Conservation (phyloP, 768 basidiomycete genomes). For the Termitomyces heimii region DNA sequence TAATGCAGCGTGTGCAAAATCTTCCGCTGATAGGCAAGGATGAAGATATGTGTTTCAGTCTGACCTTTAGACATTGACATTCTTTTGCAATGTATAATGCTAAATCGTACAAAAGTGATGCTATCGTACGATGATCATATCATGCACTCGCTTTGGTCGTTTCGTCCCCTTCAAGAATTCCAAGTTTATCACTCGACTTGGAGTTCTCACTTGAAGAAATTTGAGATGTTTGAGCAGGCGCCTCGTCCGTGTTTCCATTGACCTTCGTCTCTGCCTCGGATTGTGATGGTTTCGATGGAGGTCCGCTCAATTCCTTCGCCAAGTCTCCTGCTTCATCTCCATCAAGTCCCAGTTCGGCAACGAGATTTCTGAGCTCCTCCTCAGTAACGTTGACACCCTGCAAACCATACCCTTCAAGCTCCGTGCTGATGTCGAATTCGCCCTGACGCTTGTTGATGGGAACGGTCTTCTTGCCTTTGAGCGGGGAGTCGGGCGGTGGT, state of each 20-base stretch:
- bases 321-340: constrained; percentile 75
- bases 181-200: not conserved
- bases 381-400: constrained; percentile 75
- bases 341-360: constrained; percentile 70
- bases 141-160: not conserved
- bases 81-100: not conserved
- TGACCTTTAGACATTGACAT: constrained; percentile 20
- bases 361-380: constrained; percentile 64
- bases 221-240: not conserved
- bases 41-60: constrained; percentile 21
- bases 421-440: constrained; percentile 60
- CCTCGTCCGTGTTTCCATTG: not conserved
- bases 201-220: not conserved
- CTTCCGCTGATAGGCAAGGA: constrained; percentile 26
- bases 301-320: constrained; percentile 50
- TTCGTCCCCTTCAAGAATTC: not conserved
- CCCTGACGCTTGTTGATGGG: constrained; percentile 53
- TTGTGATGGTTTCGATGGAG: constrained; percentile 8
- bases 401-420: constrained; percentile 64
- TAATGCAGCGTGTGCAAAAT: constrained; percentile 18
- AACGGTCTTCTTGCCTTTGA: constrained; percentile 32
- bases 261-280: not conserved
- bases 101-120: not conserved
- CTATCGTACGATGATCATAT: not conserved
- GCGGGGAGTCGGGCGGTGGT: constrained; percentile 31